These are phyloP conservation scores for Neopestalotiopsis sp. DNA, from an alignment of 2,329 filamentous ascomycete species.

Conservation along the genomic window DNA sequence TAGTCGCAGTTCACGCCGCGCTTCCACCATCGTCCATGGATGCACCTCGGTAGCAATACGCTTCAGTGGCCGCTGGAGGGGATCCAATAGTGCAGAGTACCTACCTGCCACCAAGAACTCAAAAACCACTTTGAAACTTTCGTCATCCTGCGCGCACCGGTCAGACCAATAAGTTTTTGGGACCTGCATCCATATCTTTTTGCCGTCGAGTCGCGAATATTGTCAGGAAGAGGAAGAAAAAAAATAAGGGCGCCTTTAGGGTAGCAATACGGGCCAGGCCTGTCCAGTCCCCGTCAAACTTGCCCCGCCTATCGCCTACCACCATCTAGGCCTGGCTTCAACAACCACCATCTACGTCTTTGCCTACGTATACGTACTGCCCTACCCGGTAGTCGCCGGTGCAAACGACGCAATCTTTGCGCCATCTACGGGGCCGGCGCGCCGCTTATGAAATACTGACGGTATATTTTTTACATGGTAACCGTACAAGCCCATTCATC, in stretches of 20 bases:
- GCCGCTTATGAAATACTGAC: neutral
- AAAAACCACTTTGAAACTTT: neutral
- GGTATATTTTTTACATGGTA: constrained; percentile 4
- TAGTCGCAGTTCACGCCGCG: neutral
- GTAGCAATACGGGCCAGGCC: neutral
- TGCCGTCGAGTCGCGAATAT: neutral
- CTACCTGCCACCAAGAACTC: neutral
- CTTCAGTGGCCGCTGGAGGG: constrained; percentile 13
- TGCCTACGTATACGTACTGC: neutral
- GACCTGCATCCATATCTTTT: neutral
- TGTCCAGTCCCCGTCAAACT: neutral
- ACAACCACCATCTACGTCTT: neutral
- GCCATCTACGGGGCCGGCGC: neutral
- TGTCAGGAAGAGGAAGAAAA: neutral
- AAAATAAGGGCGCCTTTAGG: neutral
- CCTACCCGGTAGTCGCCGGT: neutral
- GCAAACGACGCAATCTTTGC: constrained; percentile 3
- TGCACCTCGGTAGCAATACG: constrained; percentile 13
- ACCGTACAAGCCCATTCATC: neutral
- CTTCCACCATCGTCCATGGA: constrained; percentile 5
- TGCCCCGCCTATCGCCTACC: neutral
- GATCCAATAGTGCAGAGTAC: constrained; percentile 7
- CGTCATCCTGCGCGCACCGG: constrained; percentile 1
- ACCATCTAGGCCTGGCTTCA: neutral
- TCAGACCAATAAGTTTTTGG: neutral